Percentiles rank a stretch among this genome's conserved stretches.
phyloP scores from a whole-genome alignment of 768 basidiomycete genomes.

The Boletus fagicola region DNA sequence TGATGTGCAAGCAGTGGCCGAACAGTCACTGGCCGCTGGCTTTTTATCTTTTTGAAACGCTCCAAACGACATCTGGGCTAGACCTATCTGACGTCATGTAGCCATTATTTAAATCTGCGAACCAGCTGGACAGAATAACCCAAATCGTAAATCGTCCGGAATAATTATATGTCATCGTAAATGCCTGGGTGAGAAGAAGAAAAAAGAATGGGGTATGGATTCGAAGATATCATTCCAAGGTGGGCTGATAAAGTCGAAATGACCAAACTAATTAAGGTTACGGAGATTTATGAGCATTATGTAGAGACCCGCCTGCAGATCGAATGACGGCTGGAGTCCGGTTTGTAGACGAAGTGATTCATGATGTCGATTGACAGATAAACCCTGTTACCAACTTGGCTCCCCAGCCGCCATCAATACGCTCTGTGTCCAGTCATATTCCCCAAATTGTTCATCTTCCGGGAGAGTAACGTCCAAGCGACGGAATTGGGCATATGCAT shows the following conservation, averaged over 20 bases:
- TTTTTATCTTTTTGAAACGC: constrained; percentile 9
- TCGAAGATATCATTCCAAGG: constrained; percentile 16
- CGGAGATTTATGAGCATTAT: constrained; percentile 13
- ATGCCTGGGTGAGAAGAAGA: not conserved
- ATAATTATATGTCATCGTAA: not conserved
- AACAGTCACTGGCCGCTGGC: not conserved
- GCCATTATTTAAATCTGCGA: constrained; percentile 10
- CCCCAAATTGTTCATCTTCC: constrained; percentile 41
- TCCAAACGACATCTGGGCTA: not conserved
- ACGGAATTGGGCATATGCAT: constrained; percentile 26
- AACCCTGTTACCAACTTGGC: constrained; percentile 29
- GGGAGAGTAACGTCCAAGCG: constrained; percentile 27
- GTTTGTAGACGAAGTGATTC: constrained; percentile 10
- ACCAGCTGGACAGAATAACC: not conserved
- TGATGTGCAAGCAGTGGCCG: constrained; percentile 2
- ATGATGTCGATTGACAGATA: constrained; percentile 9
- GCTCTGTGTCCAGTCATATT: constrained; percentile 72
- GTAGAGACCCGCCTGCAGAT: constrained; percentile 35
- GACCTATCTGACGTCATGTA: constrained; percentile 24
- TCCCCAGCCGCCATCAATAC: constrained; percentile 71
- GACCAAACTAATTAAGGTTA: constrained; percentile 19
- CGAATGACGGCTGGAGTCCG: constrained; percentile 20
- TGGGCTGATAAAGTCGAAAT: constrained; percentile 9
- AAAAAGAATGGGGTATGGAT: constrained; percentile 22
- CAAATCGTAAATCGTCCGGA: not conserved